phyloP scores from a whole-genome alignment of 768 basidiomycete genomes.

The Mycena vulgaris region DNA sequence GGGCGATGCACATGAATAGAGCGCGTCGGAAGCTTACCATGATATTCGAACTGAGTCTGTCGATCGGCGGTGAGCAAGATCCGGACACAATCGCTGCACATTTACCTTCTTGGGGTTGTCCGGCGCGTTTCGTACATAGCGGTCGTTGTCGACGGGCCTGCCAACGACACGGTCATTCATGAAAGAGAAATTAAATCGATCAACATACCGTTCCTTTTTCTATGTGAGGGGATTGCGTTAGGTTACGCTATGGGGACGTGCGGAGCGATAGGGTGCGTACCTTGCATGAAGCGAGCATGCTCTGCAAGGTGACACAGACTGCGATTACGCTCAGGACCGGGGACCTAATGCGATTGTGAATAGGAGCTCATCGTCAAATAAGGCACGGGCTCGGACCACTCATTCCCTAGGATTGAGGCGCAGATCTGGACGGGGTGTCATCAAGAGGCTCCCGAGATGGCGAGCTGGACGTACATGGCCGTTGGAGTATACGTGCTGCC shows the following conservation, averaged over 20 bases:
- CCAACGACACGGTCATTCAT: conserved; percentile 20
- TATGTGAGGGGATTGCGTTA: conserved; percentile 39
- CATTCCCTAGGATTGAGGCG: conserved; percentile 89
- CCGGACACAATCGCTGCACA: conserved; percentile 30
- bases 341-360: conserved; percentile 60
- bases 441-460: conserved; percentile 31
- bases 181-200: conserved; percentile 25
- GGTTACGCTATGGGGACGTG: conserved; percentile 50
- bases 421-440: conserved; percentile 72
- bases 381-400: conserved; percentile 67
- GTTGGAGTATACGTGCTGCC: conserved; percentile 90
- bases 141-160: conserved; percentile 88
- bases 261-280: conserved; percentile 47
- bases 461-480: conserved; percentile 73
- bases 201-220: conserved; percentile 75
- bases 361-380: conserved; percentile 4
- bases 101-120: conserved; percentile 90
- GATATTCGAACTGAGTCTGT: conserved; percentile 87
- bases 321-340: conserved; percentile 88
- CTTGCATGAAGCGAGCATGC: conserved; percentile 95
- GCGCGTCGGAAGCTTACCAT: conserved; percentile 65
- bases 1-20: conserved; percentile 8
- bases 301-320: conserved; percentile 89
- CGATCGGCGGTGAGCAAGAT: conserved; percentile 19
- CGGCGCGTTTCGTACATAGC: conserved; percentile 84